Evolutionary conservation across 208 protist genomes (phyloP).

Genomic region (Leishmania tropica): DNA sequence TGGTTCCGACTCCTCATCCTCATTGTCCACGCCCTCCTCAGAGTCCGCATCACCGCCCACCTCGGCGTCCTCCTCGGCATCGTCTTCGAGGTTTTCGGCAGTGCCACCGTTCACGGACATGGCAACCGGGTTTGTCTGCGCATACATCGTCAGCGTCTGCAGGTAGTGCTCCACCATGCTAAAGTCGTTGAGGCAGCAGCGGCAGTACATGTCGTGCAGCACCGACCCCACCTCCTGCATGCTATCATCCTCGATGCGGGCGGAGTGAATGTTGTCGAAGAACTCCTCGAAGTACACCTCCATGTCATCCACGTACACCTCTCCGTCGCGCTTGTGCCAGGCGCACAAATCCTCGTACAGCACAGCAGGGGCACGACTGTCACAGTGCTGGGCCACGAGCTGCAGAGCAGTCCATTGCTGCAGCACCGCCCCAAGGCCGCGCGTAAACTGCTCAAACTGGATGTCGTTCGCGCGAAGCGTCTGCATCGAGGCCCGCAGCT

Average conservation of each 20-base stretch:
- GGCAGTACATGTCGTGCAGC: conserved; percentile 89
- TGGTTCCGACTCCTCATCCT: conserved; percentile 8
- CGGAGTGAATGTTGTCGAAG: conserved; percentile 63
- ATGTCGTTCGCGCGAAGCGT: conserved; percentile 56
- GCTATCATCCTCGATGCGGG: conserved; percentile 87
- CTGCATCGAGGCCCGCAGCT: conserved; percentile 30
- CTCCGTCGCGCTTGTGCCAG: conserved; percentile 71
- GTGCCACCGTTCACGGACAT: conserved; percentile 64
- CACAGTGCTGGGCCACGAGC: conserved; percentile 80
- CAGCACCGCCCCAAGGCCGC: conserved; percentile 70
- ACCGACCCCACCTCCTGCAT: conserved; percentile 81
- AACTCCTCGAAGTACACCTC: conserved; percentile 91
- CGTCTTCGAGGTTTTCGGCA: conserved; percentile 27
- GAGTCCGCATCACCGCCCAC: conserved; percentile 14
- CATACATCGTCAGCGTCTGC: conserved; percentile 50
- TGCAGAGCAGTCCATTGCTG: conserved; percentile 88
- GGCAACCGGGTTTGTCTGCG: conserved; percentile 64
- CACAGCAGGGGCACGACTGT: conserved; percentile 49
- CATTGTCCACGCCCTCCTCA: conserved; percentile 19
- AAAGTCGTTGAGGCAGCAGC: conserved; percentile 76
- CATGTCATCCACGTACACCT: conserved; percentile 86
- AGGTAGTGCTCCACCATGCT: conserved; percentile 61
- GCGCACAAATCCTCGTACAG: conserved; percentile 69
- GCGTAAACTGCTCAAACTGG: conserved; percentile 68
- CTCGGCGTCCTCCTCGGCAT: conserved; percentile 25